Percentiles rank a stretch among this genome's conserved stretches.
These are phyloP conservation scores for Taiozyma sp. DNA, from an alignment of 1,139 yeast genomes.

Conservation along the genomic window DNA sequence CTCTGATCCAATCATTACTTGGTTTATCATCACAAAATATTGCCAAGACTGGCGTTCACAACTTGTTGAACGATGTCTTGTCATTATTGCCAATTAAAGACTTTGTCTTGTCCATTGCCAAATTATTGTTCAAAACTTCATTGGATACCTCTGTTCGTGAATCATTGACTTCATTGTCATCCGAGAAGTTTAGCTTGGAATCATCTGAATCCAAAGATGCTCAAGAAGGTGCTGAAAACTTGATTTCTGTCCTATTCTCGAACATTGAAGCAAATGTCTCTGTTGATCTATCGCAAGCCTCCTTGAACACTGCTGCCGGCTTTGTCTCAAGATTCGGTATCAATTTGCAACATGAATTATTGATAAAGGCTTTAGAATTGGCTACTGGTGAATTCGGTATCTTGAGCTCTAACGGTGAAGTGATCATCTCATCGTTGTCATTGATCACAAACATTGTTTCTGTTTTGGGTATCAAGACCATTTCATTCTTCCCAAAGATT, in stretches of 20 bases:
- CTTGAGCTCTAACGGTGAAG: conserved; percentile 44
- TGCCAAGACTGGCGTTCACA: conserved; percentile 28
- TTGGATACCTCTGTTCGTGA: conserved; percentile 36
- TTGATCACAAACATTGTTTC: conserved; percentile 66
- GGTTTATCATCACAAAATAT: conserved; percentile 11
- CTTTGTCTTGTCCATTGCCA: conserved; percentile 62
- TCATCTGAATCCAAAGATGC: conserved; percentile 42
- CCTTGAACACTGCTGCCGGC: conserved; percentile 62
- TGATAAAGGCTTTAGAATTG: conserved; percentile 45
- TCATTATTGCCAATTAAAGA: conserved; percentile 69
- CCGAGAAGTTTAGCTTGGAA: conserved; percentile 65
- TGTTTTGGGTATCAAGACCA: conserved; percentile 76
- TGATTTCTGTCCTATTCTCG: conserved; percentile 43
- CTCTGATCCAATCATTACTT: conserved; percentile 15
- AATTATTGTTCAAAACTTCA: conserved; percentile 31
- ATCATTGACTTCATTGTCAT: conserved; percentile 55
- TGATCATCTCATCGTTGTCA: conserved; percentile 70
- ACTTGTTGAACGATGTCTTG: conserved; percentile 54
- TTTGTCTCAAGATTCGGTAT: conserved; percentile 60
- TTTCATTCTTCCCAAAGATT: conserved; percentile 80
- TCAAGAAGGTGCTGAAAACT: conserved; percentile 37
- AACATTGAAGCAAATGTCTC: conserved; percentile 38
- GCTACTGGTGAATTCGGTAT: conserved; percentile 51
- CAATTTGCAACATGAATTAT: conserved; percentile 39
- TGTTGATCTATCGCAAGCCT: conserved; percentile 55